Evolutionary conservation across 176 grass and related monocot species (phyloP), one percentile per base, ranked within the genome.

Genomic region (Rhipidocladum racemiflorum): DNA sequence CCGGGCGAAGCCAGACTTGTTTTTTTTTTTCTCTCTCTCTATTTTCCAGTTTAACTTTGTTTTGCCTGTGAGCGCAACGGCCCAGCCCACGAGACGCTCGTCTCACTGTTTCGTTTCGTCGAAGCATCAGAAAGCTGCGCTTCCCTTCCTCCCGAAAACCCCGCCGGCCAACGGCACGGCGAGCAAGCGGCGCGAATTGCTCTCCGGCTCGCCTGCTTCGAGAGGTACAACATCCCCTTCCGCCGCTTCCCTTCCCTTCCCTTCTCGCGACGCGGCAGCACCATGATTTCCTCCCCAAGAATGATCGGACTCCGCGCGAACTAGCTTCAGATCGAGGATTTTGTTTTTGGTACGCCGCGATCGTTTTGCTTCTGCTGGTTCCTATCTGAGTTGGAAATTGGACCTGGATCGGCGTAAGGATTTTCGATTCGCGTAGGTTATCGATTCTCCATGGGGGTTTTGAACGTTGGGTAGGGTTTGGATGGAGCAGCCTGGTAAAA

Each of bases 1-100:
- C 89, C 91, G 89, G 91, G 87, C 89, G 89, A 94, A 72, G 89
- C 91, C 94, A 97, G 16, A 2, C 1, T 1, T 6, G 14, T 50
- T 1, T 51, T 7, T 1, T 49, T 49, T 48, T 40, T 9, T 40
- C 8, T 12, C 42, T 45, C 8, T 43, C 9, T 14, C 13, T 46
- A 0, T 46, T 4, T 48, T 48, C 15, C 14, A 17, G 14, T 48
- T 45, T 13, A 45, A 14, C 42, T 43, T 44, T 44, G 2, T 45
- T 45, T 45, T 45, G 43, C 14, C 16, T 50, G 5, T 5, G 16
- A 50, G 48, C 48, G 16, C 15, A 20, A 12, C 21, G 3, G 3
- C 9, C 3, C n/a, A 57, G 20, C 20, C 51, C 51, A n/a, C 48
- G 0, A 20, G 48, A 18, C 46, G 15, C 46, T 51, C 50, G 7